Conservation (phyloP, 805 yeast species). For the Barnettozyma wickerhamii region DNA sequence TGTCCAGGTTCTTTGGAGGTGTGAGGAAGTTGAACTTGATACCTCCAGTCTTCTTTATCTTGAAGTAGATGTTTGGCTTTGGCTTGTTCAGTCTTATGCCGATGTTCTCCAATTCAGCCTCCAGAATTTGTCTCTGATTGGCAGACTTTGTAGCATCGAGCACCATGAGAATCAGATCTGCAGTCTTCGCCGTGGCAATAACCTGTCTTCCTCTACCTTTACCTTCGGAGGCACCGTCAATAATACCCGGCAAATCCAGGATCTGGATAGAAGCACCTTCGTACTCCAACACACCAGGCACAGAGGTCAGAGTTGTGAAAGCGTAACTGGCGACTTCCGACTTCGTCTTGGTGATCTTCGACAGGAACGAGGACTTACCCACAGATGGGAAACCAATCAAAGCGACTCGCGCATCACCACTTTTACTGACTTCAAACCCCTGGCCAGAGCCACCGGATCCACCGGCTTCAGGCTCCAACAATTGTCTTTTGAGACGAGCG, state of each 20-base stretch:
- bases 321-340: constrained; percentile 94
- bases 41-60: constrained; percentile 86
- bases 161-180: constrained; percentile 89
- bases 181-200: constrained; percentile 92
- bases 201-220: constrained; percentile 98
- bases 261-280: constrained; percentile 97
- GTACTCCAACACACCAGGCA: constrained; percentile 92
- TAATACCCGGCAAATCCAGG: constrained; percentile 97
- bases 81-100: constrained; percentile 85
- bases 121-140: constrained; percentile 83
- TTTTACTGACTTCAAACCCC: constrained; percentile 91
- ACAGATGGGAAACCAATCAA: constrained; percentile 97
- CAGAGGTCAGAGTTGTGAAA: constrained; percentile 93
- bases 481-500: constrained; percentile 87
- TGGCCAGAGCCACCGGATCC: constrained; percentile 63
- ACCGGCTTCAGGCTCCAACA: constrained; percentile 81
- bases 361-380: constrained; percentile 88
- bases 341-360: constrained; percentile 88
- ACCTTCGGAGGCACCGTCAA: constrained; percentile 94
- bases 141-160: constrained; percentile 93
- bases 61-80: constrained; percentile 74
- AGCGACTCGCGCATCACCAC: constrained; percentile 95
- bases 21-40: constrained; percentile 75
- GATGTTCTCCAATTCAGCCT: constrained; percentile 86
- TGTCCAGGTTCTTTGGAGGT: constrained; percentile 80